These are phyloP conservation scores for Areca catechu DNA, from an alignment of 176 grass and related monocot species.

Conservation along the genomic window DNA sequence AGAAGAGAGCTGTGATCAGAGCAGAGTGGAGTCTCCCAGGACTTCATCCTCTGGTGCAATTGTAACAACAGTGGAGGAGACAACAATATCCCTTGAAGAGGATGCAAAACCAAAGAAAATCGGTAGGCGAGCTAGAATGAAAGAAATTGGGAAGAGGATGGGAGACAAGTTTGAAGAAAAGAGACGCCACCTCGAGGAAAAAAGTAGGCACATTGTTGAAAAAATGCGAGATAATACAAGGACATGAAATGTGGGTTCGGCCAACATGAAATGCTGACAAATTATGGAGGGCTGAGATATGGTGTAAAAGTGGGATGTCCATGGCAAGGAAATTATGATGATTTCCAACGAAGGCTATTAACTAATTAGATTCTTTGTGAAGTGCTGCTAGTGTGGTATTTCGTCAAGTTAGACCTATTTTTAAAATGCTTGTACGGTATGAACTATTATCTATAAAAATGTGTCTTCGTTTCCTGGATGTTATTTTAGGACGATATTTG, in stretches of 20 bases:
- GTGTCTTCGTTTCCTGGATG: no score
- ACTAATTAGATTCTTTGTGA: no score
- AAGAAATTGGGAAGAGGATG: slow-evolving; percentile 78
- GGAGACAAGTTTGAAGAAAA: slow-evolving; percentile 94
- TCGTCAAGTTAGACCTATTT: no score
- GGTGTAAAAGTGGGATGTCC: no score
- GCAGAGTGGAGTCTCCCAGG: slow-evolving; percentile 14
- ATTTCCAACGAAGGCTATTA: no score
- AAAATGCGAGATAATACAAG: slow-evolving; percentile 84
- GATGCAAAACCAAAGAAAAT: slow-evolving; percentile 36
- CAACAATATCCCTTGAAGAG: slow-evolving; percentile 21
- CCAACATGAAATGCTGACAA: no score
- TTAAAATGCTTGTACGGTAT: no score
- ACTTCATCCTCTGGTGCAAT: slow-evolving; percentile 23
- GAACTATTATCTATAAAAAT: no score
- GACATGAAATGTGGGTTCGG: slow-evolving; percentile 21
- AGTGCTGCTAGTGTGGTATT: no score
- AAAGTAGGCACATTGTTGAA: slow-evolving; percentile 59
- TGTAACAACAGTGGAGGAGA: slow-evolving; percentile 26
- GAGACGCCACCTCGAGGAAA: slow-evolving; percentile 74
- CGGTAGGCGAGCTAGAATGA: slow-evolving; percentile 50
- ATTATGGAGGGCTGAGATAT: no score
- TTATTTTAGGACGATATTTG: no score
- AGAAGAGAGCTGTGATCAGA: slow-evolving; percentile 18
- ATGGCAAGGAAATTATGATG: no score